Percentiles rank a stretch among this genome's conserved stretches.
Conservation (phyloP, 2,329 filamentous ascomycete genomes). For the Aspergillus pseudotamarii region DNA sequence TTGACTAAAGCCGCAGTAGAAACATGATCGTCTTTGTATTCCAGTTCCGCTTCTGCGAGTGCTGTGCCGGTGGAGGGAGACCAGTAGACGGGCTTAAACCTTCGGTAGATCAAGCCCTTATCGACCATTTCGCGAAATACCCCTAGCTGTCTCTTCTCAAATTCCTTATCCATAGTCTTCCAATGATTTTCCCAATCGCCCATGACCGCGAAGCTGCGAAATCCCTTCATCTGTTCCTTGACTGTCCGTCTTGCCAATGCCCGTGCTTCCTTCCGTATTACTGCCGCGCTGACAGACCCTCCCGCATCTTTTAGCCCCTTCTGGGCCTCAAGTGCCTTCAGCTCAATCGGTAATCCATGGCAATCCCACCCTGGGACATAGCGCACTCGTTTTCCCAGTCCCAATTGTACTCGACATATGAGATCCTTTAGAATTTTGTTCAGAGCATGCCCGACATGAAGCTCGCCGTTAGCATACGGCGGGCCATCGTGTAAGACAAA, state of each 20-base stretch:
- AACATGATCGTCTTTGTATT: constrained; percentile 64
- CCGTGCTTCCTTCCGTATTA: constrained; percentile 58
- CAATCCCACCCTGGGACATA: constrained; percentile 98
- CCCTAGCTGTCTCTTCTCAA: constrained; percentile 62
- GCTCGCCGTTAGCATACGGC: constrained; percentile 89
- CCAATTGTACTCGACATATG: constrained; percentile 78
- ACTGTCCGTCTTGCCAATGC: constrained; percentile 59
- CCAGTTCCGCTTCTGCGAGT: constrained; percentile 65
- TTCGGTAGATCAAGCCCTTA: constrained; percentile 63
- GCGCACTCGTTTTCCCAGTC: constrained; percentile 72
- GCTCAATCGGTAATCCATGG: constrained; percentile 93
- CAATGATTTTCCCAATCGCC: constrained; percentile 66
- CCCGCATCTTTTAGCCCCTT: constrained; percentile 37
- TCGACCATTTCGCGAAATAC: constrained; percentile 66
- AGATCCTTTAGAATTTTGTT: constrained; percentile 98
- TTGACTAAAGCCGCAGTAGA: constrained; percentile 68
- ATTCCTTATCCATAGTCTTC: constrained; percentile 64
- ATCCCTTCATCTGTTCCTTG: constrained; percentile 61
- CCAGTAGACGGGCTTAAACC: constrained; percentile 68
- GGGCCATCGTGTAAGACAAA: constrained; percentile 95
- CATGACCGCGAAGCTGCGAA: constrained; percentile 65
- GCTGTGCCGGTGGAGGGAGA: constrained; percentile 67
- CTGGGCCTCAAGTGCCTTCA: constrained; percentile 79
- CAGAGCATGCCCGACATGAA: constrained; percentile 91
- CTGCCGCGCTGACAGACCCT: constrained; percentile 43